Percentiles rank a stretch among this genome's conserved stretches.
phyloP scores from a whole-genome alignment of 2,329 filamentous ascomycete species.

The Colletotrichum phormii region DNA sequence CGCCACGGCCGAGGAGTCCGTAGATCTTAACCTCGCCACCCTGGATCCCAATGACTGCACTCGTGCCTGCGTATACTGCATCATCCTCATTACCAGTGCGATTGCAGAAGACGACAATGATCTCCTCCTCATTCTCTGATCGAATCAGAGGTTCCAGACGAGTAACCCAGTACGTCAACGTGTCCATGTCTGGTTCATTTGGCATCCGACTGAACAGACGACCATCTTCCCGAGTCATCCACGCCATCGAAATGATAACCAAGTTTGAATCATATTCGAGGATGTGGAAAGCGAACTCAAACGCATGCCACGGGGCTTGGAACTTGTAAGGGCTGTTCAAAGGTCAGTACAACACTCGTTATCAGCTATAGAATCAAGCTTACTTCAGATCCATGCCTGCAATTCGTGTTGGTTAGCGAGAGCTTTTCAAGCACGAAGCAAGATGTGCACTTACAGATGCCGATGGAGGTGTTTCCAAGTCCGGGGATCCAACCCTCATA shows the following conservation, averaged over 20 bases:
- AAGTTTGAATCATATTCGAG: slow-evolving; percentile 68
- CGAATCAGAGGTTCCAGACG: slow-evolving; percentile 75
- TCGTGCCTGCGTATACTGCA: slow-evolving; percentile 79
- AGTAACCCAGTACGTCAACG: slow-evolving; percentile 80
- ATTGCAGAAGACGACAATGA: slow-evolving; percentile 79
- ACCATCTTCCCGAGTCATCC: slow-evolving; percentile 72
- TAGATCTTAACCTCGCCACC: slow-evolving; percentile 75
- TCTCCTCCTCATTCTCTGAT: slow-evolving; percentile 56
- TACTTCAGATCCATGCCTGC: slow-evolving; percentile 71
- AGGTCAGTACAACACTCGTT: background rate
- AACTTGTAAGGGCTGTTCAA: slow-evolving; percentile 50
- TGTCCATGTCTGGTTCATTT: slow-evolving; percentile 76
- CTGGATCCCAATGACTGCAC: slow-evolving; percentile 75
- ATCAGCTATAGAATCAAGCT: too few species aligned
- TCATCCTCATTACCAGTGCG: slow-evolving; percentile 75
- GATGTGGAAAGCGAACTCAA: slow-evolving; percentile 65
- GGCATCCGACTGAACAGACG: slow-evolving; percentile 59
- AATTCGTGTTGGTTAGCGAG: too few species aligned
- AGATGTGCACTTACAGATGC: slow-evolving; percentile 56
- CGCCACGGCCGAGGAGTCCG: slow-evolving; percentile 76
- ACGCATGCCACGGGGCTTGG: slow-evolving; percentile 51
- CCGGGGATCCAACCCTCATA: slow-evolving; percentile 53
- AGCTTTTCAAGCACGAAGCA: too few species aligned
- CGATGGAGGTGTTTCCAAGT: slow-evolving; percentile 61
- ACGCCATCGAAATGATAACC: slow-evolving; percentile 81